phyloP scores from a whole-genome alignment of 1,284 basidiomycete species.

The Leccinum subrobustum region DNA sequence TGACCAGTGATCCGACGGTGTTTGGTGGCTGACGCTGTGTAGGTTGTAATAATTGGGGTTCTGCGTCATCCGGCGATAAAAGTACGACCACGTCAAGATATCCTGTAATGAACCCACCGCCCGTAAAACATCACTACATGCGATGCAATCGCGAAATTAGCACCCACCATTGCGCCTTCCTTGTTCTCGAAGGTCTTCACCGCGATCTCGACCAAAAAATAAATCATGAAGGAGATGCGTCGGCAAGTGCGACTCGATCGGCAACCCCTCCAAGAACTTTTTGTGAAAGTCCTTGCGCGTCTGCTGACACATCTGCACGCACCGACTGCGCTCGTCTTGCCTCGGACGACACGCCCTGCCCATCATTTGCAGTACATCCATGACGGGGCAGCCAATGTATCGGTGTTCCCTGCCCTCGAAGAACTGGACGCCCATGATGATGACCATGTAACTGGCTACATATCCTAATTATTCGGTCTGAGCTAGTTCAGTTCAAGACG shows the following conservation, averaged over 20 bases:
- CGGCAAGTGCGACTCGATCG: constrained; percentile 80
- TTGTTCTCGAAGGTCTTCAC: constrained; percentile 67
- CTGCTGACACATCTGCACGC: constrained; percentile 36
- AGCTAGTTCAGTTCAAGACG: background rate
- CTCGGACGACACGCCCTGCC: constrained; percentile 89
- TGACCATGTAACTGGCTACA: constrained; percentile 93
- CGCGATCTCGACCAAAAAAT: constrained; percentile 98
- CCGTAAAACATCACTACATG: no score
- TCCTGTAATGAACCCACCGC: constrained; percentile 50
- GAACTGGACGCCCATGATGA: constrained; percentile 97
- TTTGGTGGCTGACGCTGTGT: constrained; percentile 90
- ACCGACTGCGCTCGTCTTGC: constrained; percentile 82
- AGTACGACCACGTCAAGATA: constrained; percentile 93
- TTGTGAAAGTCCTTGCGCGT: constrained; percentile 82
- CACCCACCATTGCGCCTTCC: constrained; percentile 72
- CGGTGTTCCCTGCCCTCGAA: constrained; percentile 92
- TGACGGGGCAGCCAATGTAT: constrained; percentile 92
- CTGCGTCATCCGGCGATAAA: constrained; percentile 95
- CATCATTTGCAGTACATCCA: constrained; percentile 99
- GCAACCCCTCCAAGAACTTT: constrained; percentile 73
- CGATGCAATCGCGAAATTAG: background rate
- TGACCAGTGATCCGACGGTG: constrained; percentile 92
- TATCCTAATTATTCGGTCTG: constrained; percentile 57
- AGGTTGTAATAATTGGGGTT: constrained; percentile 96
- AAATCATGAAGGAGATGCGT: constrained; percentile 88